These are phyloP conservation scores for Daldinia concentrica DNA, from an alignment of 495 filamentous ascomycete species.

Conservation along the genomic window DNA sequence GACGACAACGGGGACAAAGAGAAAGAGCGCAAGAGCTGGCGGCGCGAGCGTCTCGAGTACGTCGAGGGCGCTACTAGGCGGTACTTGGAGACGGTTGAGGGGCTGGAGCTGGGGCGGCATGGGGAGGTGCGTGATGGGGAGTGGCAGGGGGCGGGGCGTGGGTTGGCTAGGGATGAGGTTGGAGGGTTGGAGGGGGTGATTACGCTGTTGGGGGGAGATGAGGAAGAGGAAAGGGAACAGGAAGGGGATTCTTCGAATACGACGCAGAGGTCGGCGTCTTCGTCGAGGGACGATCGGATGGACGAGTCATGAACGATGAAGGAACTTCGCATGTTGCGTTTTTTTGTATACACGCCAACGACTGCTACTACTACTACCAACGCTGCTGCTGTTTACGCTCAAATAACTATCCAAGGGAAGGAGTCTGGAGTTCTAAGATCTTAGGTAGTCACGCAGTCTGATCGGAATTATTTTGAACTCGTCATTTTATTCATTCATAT, in stretches of 20 bases:
- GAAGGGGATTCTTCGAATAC: not conserved
- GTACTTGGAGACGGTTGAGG: conserved; percentile 64
- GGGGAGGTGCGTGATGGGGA: conserved; percentile 69
- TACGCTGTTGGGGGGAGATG: conserved; percentile 49
- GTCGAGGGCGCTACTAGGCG: conserved; percentile 73
- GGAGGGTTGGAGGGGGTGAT: conserved; percentile 62
- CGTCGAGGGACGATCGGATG: conserved; percentile 36
- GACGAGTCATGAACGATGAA: conserved; percentile 42
- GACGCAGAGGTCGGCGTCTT: not conserved
- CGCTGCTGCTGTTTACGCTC: not conserved
- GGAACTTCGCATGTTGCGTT: not conserved
- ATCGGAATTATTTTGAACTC: not conserved
- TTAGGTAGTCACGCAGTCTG: not conserved
- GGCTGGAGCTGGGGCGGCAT: conserved; percentile 62
- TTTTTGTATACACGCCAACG: not conserved
- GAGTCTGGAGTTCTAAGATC: conserved; percentile 25
- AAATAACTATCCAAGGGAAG: conserved; percentile 14
- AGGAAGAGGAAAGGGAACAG: not conserved
- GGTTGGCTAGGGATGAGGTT: conserved; percentile 57
- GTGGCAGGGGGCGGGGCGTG: conserved; percentile 58
- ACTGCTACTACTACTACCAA: not conserved
- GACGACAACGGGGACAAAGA: conserved; percentile 22
- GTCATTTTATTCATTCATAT: not conserved
- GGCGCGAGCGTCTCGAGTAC: conserved; percentile 73
- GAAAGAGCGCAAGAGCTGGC: conserved; percentile 54